Percentiles rank a stretch among this genome's conserved stretches.
Evolutionary conservation across 2,329 filamentous ascomycete species (phyloP).

Genomic region (Onygenales sp.): DNA sequence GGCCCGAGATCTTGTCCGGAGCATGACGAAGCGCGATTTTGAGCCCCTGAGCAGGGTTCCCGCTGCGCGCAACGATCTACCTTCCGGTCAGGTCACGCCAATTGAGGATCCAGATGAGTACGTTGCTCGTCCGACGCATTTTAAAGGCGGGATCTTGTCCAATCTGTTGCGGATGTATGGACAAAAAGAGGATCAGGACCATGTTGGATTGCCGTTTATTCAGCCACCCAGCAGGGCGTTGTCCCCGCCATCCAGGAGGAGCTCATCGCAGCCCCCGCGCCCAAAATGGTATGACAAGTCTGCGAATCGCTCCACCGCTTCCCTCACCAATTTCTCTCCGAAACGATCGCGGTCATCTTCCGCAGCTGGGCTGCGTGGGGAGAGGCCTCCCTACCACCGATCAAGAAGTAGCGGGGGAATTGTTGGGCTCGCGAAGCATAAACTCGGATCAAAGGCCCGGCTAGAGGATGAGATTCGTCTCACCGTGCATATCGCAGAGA

Average conservation of each 20-base stretch:
- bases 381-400: conserved; percentile 20
- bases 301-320: conserved; percentile 25
- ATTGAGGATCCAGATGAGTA: conserved; percentile 48
- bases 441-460: conserved; percentile 4
- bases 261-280: conserved; percentile 14
- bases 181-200: conserved; percentile 21
- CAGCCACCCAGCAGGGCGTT: conserved; percentile 9
- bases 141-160: conserved; percentile 63
- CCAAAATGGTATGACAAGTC: conserved; percentile 35
- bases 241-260: neutral
- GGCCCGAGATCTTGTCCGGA: conserved; percentile 24
- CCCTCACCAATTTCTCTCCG: conserved; percentile 16
- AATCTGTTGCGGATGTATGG: conserved; percentile 62
- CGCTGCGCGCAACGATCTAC: conserved; percentile 20
- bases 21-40: conserved; percentile 28
- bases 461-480: conserved; percentile 45
- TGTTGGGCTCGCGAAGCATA: conserved; percentile 17
- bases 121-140: conserved; percentile 50
- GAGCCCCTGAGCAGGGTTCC: conserved; percentile 23
- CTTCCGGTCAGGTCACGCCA: conserved; percentile 1
- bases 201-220: neutral
- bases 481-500: conserved; percentile 55
- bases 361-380: neutral
- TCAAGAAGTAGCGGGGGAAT: conserved; percentile 28
- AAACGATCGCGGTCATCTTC: conserved; percentile 6